Evolutionary conservation across 1,284 basidiomycete species (phyloP).

Genomic region (Pseudomicrostroma phylloplanum): DNA sequence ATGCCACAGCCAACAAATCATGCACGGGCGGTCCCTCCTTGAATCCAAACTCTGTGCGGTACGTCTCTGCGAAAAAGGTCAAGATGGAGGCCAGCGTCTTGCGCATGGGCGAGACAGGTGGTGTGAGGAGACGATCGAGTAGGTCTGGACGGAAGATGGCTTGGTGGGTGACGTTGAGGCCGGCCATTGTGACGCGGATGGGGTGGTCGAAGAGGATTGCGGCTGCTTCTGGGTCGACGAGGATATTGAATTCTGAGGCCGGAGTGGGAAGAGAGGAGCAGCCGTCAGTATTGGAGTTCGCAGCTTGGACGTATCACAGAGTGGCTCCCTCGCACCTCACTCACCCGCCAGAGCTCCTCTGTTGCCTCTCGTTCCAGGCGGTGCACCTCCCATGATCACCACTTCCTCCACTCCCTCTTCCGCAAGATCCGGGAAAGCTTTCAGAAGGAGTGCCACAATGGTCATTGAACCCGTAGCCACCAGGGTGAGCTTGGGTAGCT

Average conservation of each 20-base stretch:
- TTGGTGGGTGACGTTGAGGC: constrained; percentile 43
- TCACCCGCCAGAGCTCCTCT: constrained; percentile 21
- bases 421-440: constrained; percentile 6
- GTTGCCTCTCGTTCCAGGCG: constrained; percentile 31
- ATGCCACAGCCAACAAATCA: constrained; percentile 40
- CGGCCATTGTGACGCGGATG: constrained; percentile 39
- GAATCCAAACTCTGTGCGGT: constrained; percentile 37
- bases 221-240: constrained; percentile 42
- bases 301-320: neutral
- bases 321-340: neutral
- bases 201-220: constrained; percentile 35
- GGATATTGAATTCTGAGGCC: constrained; percentile 37
- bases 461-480: constrained; percentile 43
- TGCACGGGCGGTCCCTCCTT: constrained; percentile 37
- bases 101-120: constrained; percentile 15
- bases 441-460: constrained; percentile 37
- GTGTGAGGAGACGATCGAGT: constrained; percentile 22
- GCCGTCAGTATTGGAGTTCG: neutral
- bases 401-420: constrained; percentile 29
- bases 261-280: constrained; percentile 10
- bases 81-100: constrained; percentile 30
- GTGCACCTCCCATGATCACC: constrained; percentile 42
- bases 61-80: constrained; percentile 35
- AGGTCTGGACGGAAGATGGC: constrained; percentile 32
- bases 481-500: constrained; percentile 20